Conservation (phyloP, 1,284 basidiomycete species). For the Ustilago sp. region DNA sequence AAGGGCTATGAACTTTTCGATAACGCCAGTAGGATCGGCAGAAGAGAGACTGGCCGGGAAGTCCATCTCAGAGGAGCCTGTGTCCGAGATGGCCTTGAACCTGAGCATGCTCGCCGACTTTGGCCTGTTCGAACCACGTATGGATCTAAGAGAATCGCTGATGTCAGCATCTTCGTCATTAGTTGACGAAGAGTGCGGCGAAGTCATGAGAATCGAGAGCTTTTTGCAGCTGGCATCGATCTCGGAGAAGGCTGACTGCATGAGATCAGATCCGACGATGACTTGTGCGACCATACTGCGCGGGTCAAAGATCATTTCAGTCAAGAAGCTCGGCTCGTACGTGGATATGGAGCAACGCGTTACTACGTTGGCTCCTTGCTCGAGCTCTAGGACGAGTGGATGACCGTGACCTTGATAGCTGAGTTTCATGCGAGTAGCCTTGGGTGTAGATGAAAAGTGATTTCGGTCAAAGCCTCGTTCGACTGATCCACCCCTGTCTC, state of each 20-base stretch:
- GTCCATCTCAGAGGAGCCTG: slow-evolving; percentile 51
- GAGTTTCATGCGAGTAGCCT: slow-evolving; percentile 82
- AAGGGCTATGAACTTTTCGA: slow-evolving; percentile 52
- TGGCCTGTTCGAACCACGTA: neutral
- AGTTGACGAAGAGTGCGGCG: slow-evolving; percentile 12
- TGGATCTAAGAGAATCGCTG: neutral
- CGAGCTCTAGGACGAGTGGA: slow-evolving; percentile 79
- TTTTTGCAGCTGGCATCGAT: slow-evolving; percentile 49
- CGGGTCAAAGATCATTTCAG: slow-evolving; percentile 81
- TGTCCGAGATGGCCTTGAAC: slow-evolving; percentile 43
- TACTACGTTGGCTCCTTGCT: slow-evolving; percentile 88
- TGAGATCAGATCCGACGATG: slow-evolving; percentile 47
- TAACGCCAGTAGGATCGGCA: slow-evolving; percentile 45
- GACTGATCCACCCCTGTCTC: slow-evolving; percentile 22
- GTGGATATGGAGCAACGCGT: slow-evolving; percentile 89
- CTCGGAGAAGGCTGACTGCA: slow-evolving; percentile 52
- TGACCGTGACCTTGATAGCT: slow-evolving; percentile 82
- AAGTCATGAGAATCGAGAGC: slow-evolving; percentile 39
- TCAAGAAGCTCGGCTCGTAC: slow-evolving; percentile 82
- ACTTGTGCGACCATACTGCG: slow-evolving; percentile 47
- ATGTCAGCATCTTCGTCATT: neutral
- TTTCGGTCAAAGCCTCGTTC: slow-evolving; percentile 28
- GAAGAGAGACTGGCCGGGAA: slow-evolving; percentile 49
- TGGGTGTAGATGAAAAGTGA: slow-evolving; percentile 10
- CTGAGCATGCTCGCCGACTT: slow-evolving; percentile 33